Conservation (phyloP, 163 green algal genomes). For the Scenedesmus sp. region DNA sequence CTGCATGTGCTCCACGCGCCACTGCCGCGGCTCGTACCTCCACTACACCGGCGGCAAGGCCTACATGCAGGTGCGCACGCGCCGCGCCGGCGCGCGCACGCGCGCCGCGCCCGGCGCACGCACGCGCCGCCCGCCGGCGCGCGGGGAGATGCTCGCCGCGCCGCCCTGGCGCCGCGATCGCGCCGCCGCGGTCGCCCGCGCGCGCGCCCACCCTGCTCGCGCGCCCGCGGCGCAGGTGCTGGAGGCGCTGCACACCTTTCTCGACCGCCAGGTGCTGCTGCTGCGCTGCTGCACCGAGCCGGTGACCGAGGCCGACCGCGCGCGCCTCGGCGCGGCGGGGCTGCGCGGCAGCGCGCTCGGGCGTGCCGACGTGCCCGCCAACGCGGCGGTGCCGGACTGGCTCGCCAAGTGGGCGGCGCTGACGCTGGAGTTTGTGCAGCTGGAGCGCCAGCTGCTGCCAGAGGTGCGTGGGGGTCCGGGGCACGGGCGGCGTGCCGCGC, state of each 20-base stretch:
- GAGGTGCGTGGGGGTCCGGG: constrained; percentile 29
- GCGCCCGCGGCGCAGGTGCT: constrained; percentile 68
- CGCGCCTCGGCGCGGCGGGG: constrained; percentile 60
- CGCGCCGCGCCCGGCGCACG: too few relatives aligned
- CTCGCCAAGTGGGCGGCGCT: constrained; percentile 82
- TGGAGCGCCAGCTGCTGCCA: constrained; percentile 65
- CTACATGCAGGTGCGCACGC: constrained; percentile 75
- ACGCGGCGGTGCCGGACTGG: constrained; percentile 63
- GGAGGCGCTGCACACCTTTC: constrained; percentile 80
- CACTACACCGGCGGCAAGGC: constrained; percentile 80
- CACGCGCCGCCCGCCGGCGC: too few relatives aligned
- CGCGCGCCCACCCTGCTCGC: not conserved
- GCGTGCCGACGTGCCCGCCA: constrained; percentile 42
- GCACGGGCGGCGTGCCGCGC: too few relatives aligned
- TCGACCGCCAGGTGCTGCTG: constrained; percentile 85
- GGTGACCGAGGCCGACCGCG: constrained; percentile 66
- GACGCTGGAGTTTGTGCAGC: constrained; percentile 72
- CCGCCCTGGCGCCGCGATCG: too few relatives aligned
- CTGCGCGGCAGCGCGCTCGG: constrained; percentile 64
- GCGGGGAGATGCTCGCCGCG: too few relatives aligned
- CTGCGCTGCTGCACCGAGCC: constrained; percentile 67
- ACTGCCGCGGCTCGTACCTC: constrained; percentile 87
- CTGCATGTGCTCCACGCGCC: constrained; percentile 85
- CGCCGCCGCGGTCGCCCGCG: too few relatives aligned
- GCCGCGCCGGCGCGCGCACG: too few relatives aligned